These are phyloP conservation scores for Biscogniauxia marginata DNA, from an alignment of 2,329 filamentous ascomycete genomes.

Conservation along the genomic window DNA sequence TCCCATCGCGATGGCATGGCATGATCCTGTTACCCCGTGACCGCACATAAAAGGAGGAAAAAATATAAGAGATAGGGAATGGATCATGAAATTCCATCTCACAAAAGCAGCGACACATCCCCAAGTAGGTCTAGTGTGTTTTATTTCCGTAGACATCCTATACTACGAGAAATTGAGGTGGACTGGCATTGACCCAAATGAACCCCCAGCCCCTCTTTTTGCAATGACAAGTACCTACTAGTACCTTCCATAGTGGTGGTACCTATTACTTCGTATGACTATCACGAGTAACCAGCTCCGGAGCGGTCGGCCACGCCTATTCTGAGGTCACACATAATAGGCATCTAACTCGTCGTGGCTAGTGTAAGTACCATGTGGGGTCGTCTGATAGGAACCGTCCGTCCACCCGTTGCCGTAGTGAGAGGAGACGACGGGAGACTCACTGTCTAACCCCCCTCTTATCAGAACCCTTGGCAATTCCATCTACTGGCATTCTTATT, in stretches of 20 bases:
- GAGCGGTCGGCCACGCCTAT: neutral
- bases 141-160: neutral
- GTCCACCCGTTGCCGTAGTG: neutral
- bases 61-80: constrained; percentile 26
- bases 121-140: constrained; percentile 2
- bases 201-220: neutral
- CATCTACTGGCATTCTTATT: neutral
- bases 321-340: neutral
- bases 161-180: constrained; percentile 3
- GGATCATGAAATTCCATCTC: constrained; percentile 10
- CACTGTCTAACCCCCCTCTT: neutral
- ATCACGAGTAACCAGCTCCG: neutral
- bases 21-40: constrained; percentile 2
- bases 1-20: constrained; percentile 1
- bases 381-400: neutral
- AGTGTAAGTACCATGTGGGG: neutral
- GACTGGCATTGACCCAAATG: neutral
- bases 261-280: too few relatives aligned
- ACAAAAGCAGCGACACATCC: constrained; percentile 14
- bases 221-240: neutral
- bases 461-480: neutral
- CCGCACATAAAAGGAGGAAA: constrained; percentile 19
- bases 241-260: too few relatives aligned
- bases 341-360: neutral
- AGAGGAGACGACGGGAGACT: neutral